Evolutionary conservation across 2,329 filamentous ascomycete genomes (phyloP).

Genomic region (Fusarium euwallaceae): DNA sequence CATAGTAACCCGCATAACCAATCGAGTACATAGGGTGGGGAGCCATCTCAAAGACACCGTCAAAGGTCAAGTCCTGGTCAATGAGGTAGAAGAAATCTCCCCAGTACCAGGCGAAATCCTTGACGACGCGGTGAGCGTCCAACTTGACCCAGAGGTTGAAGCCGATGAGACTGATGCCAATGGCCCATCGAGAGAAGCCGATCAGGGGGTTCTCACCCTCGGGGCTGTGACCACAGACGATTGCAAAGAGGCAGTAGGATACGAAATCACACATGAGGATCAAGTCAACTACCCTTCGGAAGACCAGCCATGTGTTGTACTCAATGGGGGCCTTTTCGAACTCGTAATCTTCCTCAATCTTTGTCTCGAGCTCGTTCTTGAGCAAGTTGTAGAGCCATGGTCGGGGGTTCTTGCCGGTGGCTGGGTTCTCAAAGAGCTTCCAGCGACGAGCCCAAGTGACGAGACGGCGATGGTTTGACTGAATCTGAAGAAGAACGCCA

Average conservation of each 20-base stretch:
- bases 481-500: conserved; percentile 86
- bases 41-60: conserved; percentile 98
- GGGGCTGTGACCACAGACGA: conserved; percentile 85
- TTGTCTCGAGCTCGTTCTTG: conserved; percentile 91
- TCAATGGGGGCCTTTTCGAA: conserved; percentile 95
- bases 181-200: conserved; percentile 80
- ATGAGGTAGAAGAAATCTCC: conserved; percentile 99
- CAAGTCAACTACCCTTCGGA: conserved; percentile 93
- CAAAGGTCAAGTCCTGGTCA: conserved; percentile 97
- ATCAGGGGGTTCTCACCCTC: conserved; percentile 77
- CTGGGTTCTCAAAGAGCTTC: conserved; percentile 86
- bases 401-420: conserved; percentile 83
- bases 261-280: conserved; percentile 99
- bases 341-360: conserved; percentile 92
- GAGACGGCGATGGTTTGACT: conserved; percentile 89
- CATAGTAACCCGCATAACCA: conserved; percentile 97
- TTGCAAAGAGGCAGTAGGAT: conserved; percentile 95
- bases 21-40: conserved; percentile 99
- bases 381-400: conserved; percentile 86
- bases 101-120: conserved; percentile 99
- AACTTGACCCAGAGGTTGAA: conserved; percentile 99
- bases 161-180: conserved; percentile 82
- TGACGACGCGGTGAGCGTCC: conserved; percentile 96
- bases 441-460: conserved; percentile 89
- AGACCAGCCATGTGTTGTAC: conserved; percentile 99